Conservation (phyloP, 2,329 filamentous ascomycete species). For the Scorias spongiosa region DNA sequence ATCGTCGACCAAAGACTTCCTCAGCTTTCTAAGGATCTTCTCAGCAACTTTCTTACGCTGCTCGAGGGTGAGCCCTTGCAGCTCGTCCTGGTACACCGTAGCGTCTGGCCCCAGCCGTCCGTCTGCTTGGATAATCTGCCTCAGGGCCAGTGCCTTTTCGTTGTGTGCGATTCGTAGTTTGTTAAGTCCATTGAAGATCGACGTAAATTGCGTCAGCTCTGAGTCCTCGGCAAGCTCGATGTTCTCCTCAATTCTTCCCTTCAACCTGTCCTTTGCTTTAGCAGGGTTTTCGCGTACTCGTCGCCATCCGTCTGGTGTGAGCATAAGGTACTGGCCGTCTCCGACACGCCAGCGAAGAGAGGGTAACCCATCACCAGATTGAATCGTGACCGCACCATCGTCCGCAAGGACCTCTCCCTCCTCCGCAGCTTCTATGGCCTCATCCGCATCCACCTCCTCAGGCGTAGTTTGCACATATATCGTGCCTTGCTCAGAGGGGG, state of each 20-base stretch:
- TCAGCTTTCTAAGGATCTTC: background rate
- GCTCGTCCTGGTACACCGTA: background rate
- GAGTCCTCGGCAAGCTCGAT: background rate
- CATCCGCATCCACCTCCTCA: constrained; percentile 23
- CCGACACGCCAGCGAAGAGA: constrained; percentile 18
- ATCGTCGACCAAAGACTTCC: background rate
- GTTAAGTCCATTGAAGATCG: background rate
- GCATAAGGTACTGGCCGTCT: constrained; percentile 14
- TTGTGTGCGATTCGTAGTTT: background rate
- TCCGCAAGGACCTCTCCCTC: constrained; percentile 20
- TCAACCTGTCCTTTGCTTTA: background rate
- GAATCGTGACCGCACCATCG: constrained; percentile 4
- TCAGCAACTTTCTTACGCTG: background rate
- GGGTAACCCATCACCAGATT: constrained; percentile 2
- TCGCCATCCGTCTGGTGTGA: constrained; percentile 16
- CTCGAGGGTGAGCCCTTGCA: background rate
- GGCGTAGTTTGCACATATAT: background rate
- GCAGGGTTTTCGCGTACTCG: constrained; percentile 4
- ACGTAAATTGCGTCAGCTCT: background rate
- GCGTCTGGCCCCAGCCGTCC: background rate
- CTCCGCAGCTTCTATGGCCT: constrained; percentile 14
- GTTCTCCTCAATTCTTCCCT: background rate
- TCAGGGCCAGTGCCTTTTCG: background rate
- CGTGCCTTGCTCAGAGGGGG: constrained; percentile 9
- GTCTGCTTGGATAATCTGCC: background rate